A percentile compares a stretch with the other conserved stretches of the same genome.
These are phyloP conservation scores for Fraxinus velutina DNA, from an alignment of 305 asterid genomes.

Conservation along the genomic window DNA sequence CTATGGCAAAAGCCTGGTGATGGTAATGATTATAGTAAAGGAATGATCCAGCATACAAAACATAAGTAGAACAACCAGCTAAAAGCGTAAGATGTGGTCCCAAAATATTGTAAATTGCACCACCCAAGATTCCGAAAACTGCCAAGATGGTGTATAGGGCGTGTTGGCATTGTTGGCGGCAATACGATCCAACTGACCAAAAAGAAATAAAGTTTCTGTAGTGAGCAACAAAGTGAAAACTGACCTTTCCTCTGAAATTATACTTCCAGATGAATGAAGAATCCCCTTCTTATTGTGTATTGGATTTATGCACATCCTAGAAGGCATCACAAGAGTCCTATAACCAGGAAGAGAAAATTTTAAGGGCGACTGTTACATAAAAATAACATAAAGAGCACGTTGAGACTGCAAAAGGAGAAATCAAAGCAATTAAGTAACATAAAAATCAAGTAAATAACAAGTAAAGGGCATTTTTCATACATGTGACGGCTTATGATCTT, in stretches of 20 bases:
- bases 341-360: slow-evolving; percentile 24
- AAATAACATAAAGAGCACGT: not conserved
- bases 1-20: slow-evolving; percentile 63
- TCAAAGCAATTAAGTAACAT: not conserved
- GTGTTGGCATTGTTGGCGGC: slow-evolving; percentile 93
- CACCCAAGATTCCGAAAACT: slow-evolving; percentile 70
- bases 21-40: slow-evolving; percentile 76
- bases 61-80: slow-evolving; percentile 73
- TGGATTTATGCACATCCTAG: slow-evolving; percentile 91
- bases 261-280: slow-evolving; percentile 52
- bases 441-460: not conserved
- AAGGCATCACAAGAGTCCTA: slow-evolving; percentile 96
- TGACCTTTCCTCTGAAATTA: slow-evolving; percentile 63
- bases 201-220: not conserved
- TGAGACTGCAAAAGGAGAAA: not conserved
- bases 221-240: slow-evolving; percentile 17
- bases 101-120: slow-evolving; percentile 45
- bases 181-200: slow-evolving; percentile 51
- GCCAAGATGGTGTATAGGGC: slow-evolving; percentile 87
- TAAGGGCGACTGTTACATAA: not conserved
- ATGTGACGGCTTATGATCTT: not conserved
- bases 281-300: slow-evolving; percentile 82
- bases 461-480: not conserved
- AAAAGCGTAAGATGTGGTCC: slow-evolving; percentile 64
- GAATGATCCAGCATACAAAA: slow-evolving; percentile 71